These are phyloP conservation scores for Amanita rimosa DNA, from an alignment of 768 basidiomycete genomes.

Conservation along the genomic window DNA sequence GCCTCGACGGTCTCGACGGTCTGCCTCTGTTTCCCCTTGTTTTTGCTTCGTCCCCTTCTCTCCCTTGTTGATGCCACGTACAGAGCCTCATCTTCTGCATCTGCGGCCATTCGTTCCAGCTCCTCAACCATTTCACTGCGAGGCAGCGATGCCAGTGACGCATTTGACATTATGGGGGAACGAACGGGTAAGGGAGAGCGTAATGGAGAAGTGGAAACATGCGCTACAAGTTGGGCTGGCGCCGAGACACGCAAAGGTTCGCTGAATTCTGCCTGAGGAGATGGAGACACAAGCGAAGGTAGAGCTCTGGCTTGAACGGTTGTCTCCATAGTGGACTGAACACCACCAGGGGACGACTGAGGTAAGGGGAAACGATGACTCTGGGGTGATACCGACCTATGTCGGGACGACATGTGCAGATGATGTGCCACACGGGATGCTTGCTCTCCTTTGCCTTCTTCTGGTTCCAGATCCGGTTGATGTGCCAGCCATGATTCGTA, in stretches of 20 bases:
- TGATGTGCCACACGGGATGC: conserved; percentile 50
- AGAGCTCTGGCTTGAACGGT: neutral
- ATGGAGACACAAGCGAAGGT: neutral
- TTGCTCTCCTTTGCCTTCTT: conserved; percentile 52
- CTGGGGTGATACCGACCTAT: conserved; percentile 51
- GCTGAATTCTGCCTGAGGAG: neutral
- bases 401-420: conserved; percentile 41
- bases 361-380: conserved; percentile 42
- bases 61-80: conserved; percentile 7
- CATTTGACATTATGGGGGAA: conserved; percentile 43
- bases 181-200: conserved; percentile 60
- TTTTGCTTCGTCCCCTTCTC: conserved; percentile 11
- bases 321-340: neutral
- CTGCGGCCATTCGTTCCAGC: conserved; percentile 65
- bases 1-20: neutral
- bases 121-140: conserved; percentile 54
- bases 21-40: conserved; percentile 10
- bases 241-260: neutral
- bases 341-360: conserved; percentile 5
- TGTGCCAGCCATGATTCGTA: conserved; percentile 10
- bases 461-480: conserved; percentile 22
- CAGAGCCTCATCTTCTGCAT: conserved; percentile 22
- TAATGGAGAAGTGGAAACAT: conserved; percentile 20
- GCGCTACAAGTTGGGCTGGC: neutral
- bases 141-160: conserved; percentile 22